phyloP scores from a whole-genome alignment of 345 rosid species.

The Stellera chamaejasme region DNA sequence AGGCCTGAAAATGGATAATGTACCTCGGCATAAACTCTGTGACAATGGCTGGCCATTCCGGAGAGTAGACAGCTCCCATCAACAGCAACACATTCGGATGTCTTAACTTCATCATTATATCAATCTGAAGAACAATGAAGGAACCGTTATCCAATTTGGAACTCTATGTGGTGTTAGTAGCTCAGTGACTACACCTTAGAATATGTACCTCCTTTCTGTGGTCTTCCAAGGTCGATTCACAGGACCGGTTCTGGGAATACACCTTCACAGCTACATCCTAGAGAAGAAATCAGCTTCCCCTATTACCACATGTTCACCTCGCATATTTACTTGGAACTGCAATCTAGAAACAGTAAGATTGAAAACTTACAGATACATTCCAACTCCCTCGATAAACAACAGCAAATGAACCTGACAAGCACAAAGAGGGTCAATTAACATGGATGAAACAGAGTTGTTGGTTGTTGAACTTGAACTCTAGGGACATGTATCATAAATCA shows the following conservation, averaged over 20 bases:
- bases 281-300: constrained; percentile 5
- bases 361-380: constrained; percentile 68
- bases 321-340: neutral
- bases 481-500: neutral
- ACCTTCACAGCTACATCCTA: constrained; percentile 92
- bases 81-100: constrained; percentile 87
- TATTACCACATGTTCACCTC: neutral
- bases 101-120: constrained; percentile 77
- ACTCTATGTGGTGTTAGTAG: neutral
- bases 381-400: constrained; percentile 64
- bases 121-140: constrained; percentile 31
- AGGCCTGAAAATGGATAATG: neutral
- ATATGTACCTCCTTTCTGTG: constrained; percentile 74
- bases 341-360: constrained; percentile 7
- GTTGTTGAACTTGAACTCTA: neutral
- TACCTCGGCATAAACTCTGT: constrained; percentile 88
- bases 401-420: constrained; percentile 61
- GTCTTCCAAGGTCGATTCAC: constrained; percentile 42
- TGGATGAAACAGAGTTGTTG: neutral
- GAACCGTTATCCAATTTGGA: constrained; percentile 2
- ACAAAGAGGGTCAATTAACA: neutral
- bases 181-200: neutral
- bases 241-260: constrained; percentile 51
- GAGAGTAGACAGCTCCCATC: constrained; percentile 90
- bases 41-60: constrained; percentile 66